Base-by-base conservation (phyloP, 2,329 filamentous ascomycete species). In the Penicillium psychrosexuale region DNA sequence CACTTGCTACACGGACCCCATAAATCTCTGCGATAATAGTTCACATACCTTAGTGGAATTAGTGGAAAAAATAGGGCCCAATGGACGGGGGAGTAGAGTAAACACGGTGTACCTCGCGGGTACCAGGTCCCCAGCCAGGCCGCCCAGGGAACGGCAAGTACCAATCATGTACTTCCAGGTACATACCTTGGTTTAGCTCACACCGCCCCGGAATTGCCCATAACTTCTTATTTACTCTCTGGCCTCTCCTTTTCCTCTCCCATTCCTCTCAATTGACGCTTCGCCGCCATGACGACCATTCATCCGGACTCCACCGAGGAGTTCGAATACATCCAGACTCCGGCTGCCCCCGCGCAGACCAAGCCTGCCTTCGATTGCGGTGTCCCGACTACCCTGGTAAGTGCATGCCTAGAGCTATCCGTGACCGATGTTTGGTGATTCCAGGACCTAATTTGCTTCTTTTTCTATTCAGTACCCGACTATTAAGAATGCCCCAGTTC, bases 401-500 rank as follows among this genome's bases (percentile, higher is more conserved):
- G 82, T 72, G 59, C 56, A 50, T 43, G 50, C 30, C 44, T 47
- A 42, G 38, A 61, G 61, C 60, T 56, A 44, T 27, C 38, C 9
- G 30, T 7, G 28, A n/a, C 15, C 37, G 5, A 12, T 46, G 31
- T 43, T 45, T 39, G 40, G 28, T 39, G 24, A 39, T 47, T 28
- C 19, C 19, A 28, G 43, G 8, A 40, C 4, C 47, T 55, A 45
- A 55, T 51, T 40, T 34, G 28, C 40, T 33, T 9, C 19, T 30
- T 58, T 58, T 54, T 53, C 15, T 47, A 33, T 57, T 62, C 69
- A 95, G 92, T 93, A 85, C 69, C 88, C 90, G 31, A 78, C 91
- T 58, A 97, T 97, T 78, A 90, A 95, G 73, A 97, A 97, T 84
- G 90, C 87, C 46, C 91, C 94, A 62, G 85, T 97, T 40, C 94